phyloP scores from a whole-genome alignment of 2,329 filamentous ascomycete genomes.

The Aplosporella prunicola region DNA sequence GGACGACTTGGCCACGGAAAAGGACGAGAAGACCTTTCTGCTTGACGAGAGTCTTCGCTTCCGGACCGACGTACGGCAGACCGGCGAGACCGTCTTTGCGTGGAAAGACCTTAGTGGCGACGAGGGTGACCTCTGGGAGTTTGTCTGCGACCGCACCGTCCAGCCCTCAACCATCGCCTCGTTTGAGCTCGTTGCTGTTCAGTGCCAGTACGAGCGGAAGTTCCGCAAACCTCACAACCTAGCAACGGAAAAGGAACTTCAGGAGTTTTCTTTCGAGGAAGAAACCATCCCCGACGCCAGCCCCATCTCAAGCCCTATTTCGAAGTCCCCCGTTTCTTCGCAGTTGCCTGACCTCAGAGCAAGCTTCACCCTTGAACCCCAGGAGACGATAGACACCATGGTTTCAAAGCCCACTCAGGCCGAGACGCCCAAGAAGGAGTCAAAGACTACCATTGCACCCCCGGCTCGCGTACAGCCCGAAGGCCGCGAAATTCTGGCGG shows the following conservation, averaged over 20 bases:
- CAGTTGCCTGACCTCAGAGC: conserved; percentile 21
- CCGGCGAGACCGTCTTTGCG: conserved; percentile 76
- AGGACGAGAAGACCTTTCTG: conserved; percentile 94
- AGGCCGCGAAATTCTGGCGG: conserved; percentile 60
- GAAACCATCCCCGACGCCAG: conserved; percentile 52
- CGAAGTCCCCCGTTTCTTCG: conserved; percentile 27
- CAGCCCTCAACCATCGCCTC: conserved; percentile 61
- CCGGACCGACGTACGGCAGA: conserved; percentile 69
- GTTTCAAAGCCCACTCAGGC: conserved; percentile 17
- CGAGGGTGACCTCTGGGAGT: conserved; percentile 91
- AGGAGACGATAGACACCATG: conserved; percentile 7
- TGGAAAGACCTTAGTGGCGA: conserved; percentile 95
- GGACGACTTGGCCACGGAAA: conserved; percentile 66
- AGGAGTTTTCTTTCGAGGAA: conserved; percentile 71
- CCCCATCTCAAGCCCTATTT: conserved; percentile 42
- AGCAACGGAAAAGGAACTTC: conserved; percentile 71
- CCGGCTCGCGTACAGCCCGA: conserved; percentile 55
- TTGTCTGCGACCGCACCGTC: conserved; percentile 76
- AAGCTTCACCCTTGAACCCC: conserved; percentile 9
- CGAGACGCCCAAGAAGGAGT: conserved; percentile 36
- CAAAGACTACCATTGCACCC: conserved; percentile 49
- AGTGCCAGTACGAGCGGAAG: conserved; percentile 98
- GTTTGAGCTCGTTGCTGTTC: conserved; percentile 73
- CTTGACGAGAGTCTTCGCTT: conserved; percentile 90
- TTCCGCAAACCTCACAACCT: conserved; percentile 71